Base-by-base conservation (phyloP, 441 rosid genomes). In the Breynia disticha region DNA sequence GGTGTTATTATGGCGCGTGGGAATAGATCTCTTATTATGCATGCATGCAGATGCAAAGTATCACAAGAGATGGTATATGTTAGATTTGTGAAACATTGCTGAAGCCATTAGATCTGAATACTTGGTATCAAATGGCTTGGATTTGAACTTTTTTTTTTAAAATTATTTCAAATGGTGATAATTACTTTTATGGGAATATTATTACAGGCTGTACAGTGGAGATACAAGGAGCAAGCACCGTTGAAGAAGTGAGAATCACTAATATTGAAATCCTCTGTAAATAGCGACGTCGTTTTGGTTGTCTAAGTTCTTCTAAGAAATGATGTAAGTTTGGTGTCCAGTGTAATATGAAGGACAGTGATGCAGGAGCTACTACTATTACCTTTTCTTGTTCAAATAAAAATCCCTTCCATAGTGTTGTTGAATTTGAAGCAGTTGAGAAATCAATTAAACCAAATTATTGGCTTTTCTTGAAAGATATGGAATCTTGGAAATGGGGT, bases 161-260 rank as follows among this genome's bases (percentile, higher is more conserved):
- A 0, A 9, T 8, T 8, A n/a, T 4, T 1, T 7, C 20, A 16
- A 1, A 16, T 28, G 11, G 22, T 24, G 0, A 2, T 16, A 57
- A 1, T 48, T 46, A 48, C 20, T 38, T 9, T 54, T n/a, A 41
- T 13, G 52, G 24, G 54, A 16, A 37, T 54, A 19, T 54, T 44
- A 16, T 52, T 9, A 16, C 71, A 87, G 96, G 98, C 75, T 91
- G 1, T 91, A 91, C 84, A 85, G 96, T 41, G 93, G 78, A 16
- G 95, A 81, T 55, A 84, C 90, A 0, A 81, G 76, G 79, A 90
- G 88, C 93, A 67, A 79, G 76, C 94, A 80, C 67, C 86, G 72
- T 50, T 79, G 62, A 82, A 43, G 59, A 28, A 67, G 64, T n/a
- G n/a, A n/a, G n/a, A n/a, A n/a, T n/a, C n/a, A n/a, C n/a, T n/a